Evolutionary conservation across 441 rosid genomes (phyloP), one percentile per base, ranked within the genome.

Genomic region (Manihot esculenta): DNA sequence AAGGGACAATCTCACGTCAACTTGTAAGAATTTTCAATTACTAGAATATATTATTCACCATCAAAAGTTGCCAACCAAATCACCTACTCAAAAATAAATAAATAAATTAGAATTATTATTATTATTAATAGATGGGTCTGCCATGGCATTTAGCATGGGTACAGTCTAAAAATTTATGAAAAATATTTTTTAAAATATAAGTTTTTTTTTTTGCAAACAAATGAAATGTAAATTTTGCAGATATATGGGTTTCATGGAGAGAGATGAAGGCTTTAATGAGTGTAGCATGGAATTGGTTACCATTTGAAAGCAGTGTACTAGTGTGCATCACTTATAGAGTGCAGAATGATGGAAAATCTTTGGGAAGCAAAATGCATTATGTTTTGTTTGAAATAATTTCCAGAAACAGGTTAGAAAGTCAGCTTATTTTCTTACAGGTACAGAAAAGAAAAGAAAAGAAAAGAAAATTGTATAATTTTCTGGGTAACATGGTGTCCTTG

Each of bases 1-100:
- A 70, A 66, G 73, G 71, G 68, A 71, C 76, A 81, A 63, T 59
- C 61, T 64, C 20, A 62, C 74, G 64, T 69, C 72, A 71, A 42
- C 75, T 71, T 27, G 45, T n/a, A 41, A 20, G 11, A 26, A 38
- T 30, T 35, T 0, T 14, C 35, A 14, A 49, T 27, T 60, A 12
- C 49, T 48, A 4, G 15, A 11, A 30, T 35, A 35, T 26, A 51
- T 30, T 66, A 20, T 17, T 66, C 41, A 23, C 41, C 55, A 23
- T 23, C 54, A 49, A 18, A 30, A 70, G 24, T 26, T 49, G 21
- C 35, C 44, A 51, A 61, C 20, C 49, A 68, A 7, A 57, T 62
- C 58, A 33, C 51, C 50, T 50, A 30, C 70, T 59, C 64, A 26
- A 35, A 74, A 21, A 24, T 6, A 24, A 63, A 44, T 47, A 21